Evolutionary conservation across 2,329 filamentous ascomycete genomes (phyloP), one percentile per base, ranked within the genome.

Genomic region (Grosmannia huntii): DNA sequence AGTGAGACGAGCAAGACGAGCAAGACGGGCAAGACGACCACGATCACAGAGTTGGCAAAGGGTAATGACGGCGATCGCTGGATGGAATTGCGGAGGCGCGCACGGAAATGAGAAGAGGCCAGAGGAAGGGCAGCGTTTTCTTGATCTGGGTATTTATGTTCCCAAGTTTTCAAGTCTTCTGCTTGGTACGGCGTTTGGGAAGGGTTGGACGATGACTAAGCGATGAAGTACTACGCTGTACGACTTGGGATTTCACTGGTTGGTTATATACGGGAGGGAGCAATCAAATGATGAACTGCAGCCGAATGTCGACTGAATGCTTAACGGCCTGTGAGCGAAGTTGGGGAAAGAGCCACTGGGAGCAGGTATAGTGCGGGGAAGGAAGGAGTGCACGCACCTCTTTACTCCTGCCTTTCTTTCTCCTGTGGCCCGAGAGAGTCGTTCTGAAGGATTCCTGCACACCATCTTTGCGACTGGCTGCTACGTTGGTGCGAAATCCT

Each of bases 71-170:
- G 38, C 19, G 28, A 59, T 7, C 16, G 23, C 11, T 53, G 28
- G 49, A 16, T 49, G 9, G 58, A 59, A 31, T 44, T 59, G 53
- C 57, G 57, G 53, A 41, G 36, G 38, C 54, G 55, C 21, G n/a
- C 46, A 10, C 49, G 31, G 46, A 25, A 49, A 21, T n/a, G 19
- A 44, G 7, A 7, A 19, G 19, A 44, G 19, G 41, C 31, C 31
- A 33, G 31, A 9, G 41, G 41, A 44, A n/a, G 19, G 41, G 16
- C 41, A 44, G 19, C 41, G 41, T n/a, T 44, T 44, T 33, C 31
- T 49, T 33, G 9, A 1, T 51, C 41, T 53, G 33, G 21, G 28
- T 41, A 14, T 31, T 48, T 19, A 5, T 38, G 12, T 38, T 19
- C 41, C 19, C 10, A 38, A 23, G 27, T 44, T 28, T 31, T 55